Percentiles rank a stretch among this genome's conserved stretches.
Conservation (phyloP, 164 flowering plant species). For the Annona cherimola region DNA sequence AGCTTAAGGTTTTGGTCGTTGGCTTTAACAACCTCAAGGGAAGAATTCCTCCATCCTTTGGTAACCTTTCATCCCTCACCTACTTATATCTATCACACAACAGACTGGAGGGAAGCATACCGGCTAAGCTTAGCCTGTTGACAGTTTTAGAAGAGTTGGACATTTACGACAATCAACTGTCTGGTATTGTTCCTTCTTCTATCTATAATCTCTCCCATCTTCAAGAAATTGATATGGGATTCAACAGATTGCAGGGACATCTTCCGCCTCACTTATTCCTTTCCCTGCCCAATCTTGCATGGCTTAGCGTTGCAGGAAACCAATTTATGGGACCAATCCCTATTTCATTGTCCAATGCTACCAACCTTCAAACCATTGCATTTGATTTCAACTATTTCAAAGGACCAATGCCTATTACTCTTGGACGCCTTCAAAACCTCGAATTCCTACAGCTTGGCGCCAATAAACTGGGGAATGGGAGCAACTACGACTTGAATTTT, state of each 20-base stretch:
- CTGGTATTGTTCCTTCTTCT: not conserved
- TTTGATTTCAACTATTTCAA: slow-evolving; percentile 8
- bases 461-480: slow-evolving; percentile 5
- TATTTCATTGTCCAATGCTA: slow-evolving; percentile 14
- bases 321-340: slow-evolving; percentile 14
- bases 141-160: not conserved
- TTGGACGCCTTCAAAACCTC: slow-evolving; percentile 3
- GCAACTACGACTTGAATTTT: slow-evolving; percentile 3
- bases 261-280: slow-evolving; percentile 10
- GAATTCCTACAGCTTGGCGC: not conserved
- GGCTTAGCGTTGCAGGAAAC: slow-evolving; percentile 9
- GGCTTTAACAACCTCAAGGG: not conserved
- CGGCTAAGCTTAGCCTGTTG: not conserved
- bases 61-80: slow-evolving; percentile 1
- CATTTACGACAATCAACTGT: not conserved
- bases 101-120: not conserved
- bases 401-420: slow-evolving; percentile 8
- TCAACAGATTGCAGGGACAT: slow-evolving; percentile 1
- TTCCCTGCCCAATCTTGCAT: slow-evolving; percentile 5
- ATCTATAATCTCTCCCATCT: not conserved
- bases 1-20: not conserved
- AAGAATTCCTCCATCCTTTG: not conserved
- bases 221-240: not conserved
- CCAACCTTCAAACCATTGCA: slow-evolving; percentile 2
- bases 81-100: not conserved